A percentile compares a stretch with the other conserved stretches of the same genome.
These are phyloP conservation scores for Chlorencoelia australis DNA, from an alignment of 2,329 filamentous ascomycete species.

Conservation along the genomic window DNA sequence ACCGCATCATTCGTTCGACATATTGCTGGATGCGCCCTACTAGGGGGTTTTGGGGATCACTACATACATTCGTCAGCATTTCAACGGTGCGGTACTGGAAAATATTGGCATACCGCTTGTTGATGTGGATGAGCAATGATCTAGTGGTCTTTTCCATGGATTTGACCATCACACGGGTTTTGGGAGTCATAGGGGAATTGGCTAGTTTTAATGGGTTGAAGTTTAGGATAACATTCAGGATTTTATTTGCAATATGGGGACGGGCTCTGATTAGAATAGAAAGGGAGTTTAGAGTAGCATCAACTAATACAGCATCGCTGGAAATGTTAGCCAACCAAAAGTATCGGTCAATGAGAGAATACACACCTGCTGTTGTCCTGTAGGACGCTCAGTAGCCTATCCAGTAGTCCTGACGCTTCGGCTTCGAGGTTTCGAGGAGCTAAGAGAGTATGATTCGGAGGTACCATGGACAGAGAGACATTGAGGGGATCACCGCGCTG, in stretches of 20 bases:
- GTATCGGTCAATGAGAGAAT: constrained; percentile 7
- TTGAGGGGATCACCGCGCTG: constrained; percentile 67
- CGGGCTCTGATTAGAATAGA: constrained; percentile 74
- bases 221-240: constrained; percentile 72
- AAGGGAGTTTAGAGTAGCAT: constrained; percentile 83
- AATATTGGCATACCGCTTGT: constrained; percentile 63
- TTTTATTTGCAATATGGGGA: constrained; percentile 72
- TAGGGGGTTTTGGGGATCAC: constrained; percentile 71
- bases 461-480: constrained; percentile 77
- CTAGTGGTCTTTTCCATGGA: constrained; percentile 94
- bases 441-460: constrained; percentile 71
- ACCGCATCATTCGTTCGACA: constrained; percentile 71
- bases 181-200: constrained; percentile 66
- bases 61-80: constrained; percentile 31
- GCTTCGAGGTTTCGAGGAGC: constrained; percentile 77
- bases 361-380: constrained; percentile 78
- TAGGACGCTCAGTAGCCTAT: constrained; percentile 74
- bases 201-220: constrained; percentile 87
- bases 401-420: constrained; percentile 81
- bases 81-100: too few relatives aligned
- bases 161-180: constrained; percentile 70
- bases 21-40: constrained; percentile 75
- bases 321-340: constrained; percentile 29
- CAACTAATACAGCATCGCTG: constrained; percentile 80
- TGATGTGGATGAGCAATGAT: constrained; percentile 71